Conservation (phyloP, 176 grass and related monocot species). For the Raddia guianensis region DNA sequence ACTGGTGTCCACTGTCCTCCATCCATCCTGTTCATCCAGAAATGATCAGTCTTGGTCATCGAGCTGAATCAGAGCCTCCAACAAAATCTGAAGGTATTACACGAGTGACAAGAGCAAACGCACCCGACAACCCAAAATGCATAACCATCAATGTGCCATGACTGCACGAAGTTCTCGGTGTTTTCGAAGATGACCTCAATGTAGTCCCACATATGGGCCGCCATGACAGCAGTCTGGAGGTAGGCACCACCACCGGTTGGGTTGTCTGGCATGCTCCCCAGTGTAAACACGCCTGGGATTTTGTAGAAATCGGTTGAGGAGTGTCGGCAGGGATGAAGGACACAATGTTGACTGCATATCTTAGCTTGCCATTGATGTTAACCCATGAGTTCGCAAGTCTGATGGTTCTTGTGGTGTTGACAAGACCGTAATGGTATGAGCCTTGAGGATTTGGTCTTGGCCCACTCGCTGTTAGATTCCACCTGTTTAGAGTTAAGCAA, state of each 20-base stretch:
- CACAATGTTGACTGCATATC: conserved; percentile 88
- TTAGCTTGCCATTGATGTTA: conserved; percentile 77
- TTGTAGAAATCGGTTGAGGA: conserved; percentile 90
- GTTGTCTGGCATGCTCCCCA: conserved; percentile 78
- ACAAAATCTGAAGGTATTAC: background rate
- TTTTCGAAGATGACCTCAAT: conserved; percentile 89
- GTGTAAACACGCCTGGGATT: conserved; percentile 68
- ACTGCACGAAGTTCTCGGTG: conserved; percentile 68
- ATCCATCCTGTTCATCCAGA: conserved; percentile 67
- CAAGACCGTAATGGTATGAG: conserved; percentile 87
- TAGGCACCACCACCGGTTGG: conserved; percentile 62
- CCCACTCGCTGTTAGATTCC: conserved; percentile 91
- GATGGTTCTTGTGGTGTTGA: conserved; percentile 92
- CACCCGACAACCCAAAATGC: conserved; percentile 92
- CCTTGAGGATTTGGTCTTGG: conserved; percentile 99
- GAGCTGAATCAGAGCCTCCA: background rate
- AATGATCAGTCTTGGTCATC: background rate
- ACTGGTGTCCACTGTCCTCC: conserved; percentile 79
- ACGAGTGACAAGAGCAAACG: background rate
- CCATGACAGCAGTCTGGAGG: conserved; percentile 86
- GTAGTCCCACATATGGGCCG: conserved; percentile 81
- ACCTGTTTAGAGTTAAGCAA: conserved; percentile 42
- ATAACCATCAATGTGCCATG: conserved; percentile 92
- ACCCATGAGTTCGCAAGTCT: conserved; percentile 64
- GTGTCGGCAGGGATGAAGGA: conserved; percentile 83